Conservation (phyloP, 805 yeast species). For the Pichia eremophila region DNA sequence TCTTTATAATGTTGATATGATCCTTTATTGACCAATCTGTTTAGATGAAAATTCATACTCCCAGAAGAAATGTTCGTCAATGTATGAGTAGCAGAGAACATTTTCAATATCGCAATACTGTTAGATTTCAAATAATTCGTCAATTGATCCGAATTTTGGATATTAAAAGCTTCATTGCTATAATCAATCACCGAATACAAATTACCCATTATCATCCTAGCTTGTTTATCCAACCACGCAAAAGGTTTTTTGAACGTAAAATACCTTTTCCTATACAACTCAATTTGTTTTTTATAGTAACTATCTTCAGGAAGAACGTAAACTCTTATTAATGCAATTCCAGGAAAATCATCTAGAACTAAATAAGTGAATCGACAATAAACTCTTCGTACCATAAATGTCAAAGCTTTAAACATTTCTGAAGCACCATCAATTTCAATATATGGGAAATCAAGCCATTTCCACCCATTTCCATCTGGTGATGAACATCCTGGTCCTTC, state of each 20-base stretch:
- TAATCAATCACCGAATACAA: slow-evolving; percentile 38
- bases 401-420: slow-evolving; percentile 26
- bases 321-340: slow-evolving; percentile 30
- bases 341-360: slow-evolving; percentile 12
- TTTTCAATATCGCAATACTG: slow-evolving; percentile 3
- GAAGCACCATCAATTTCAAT: slow-evolving; percentile 8
- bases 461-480: slow-evolving; percentile 36
- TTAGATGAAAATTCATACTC: slow-evolving; percentile 23
- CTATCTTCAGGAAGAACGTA: slow-evolving; percentile 41
- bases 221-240: slow-evolving; percentile 27
- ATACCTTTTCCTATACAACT: slow-evolving; percentile 26
- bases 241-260: slow-evolving; percentile 26
- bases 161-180: slow-evolving; percentile 30
- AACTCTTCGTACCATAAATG: slow-evolving; percentile 34
- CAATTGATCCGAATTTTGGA: slow-evolving; percentile 7
- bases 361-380: slow-evolving; percentile 38
- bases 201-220: slow-evolving; percentile 25
- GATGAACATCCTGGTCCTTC: slow-evolving; percentile 29
- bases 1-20: slow-evolving; percentile 1
- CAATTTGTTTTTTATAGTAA: slow-evolving; percentile 24
- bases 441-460: slow-evolving; percentile 45
- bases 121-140: not conserved
- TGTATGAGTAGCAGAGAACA: not conserved
- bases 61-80: not conserved
- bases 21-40: slow-evolving; percentile 25